Evolutionary conservation across 2,329 filamentous ascomycete species (phyloP).

Genomic region (Alternaria novae-zelandiae): DNA sequence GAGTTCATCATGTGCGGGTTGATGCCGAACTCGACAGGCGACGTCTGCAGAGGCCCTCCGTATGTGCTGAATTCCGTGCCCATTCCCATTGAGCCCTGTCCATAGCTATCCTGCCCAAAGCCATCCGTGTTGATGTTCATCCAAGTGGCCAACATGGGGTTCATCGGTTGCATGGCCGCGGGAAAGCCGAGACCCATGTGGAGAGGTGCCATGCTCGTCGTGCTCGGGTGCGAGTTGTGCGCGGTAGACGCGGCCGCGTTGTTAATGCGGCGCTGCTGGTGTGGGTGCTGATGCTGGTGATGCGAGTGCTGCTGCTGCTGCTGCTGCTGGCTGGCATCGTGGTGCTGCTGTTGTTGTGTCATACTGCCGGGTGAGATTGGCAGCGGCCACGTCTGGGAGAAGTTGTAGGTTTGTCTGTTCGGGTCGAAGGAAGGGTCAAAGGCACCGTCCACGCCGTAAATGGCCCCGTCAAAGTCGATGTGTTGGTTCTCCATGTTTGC

Average conservation of each 20-base stretch:
- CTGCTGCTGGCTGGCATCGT: constrained; percentile 16
- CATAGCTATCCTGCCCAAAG: constrained; percentile 38
- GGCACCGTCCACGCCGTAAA: constrained; percentile 45
- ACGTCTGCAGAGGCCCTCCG: constrained; percentile 51
- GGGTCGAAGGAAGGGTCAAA: constrained; percentile 50
- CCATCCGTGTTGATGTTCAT: constrained; percentile 49
- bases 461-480: constrained; percentile 46
- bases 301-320: constrained; percentile 21
- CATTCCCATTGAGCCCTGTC: constrained; percentile 38
- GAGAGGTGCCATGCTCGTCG: constrained; percentile 44
- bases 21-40: constrained; percentile 55
- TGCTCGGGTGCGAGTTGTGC: constrained; percentile 28
- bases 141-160: constrained; percentile 51
- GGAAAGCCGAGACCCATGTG: constrained; percentile 43
- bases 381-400: constrained; percentile 48
- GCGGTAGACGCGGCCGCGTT: constrained; percentile 33
- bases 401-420: constrained; percentile 40
- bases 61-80: constrained; percentile 50
- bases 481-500: constrained; percentile 53
- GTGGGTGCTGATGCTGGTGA: constrained; percentile 26
- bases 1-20: constrained; percentile 42
- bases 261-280: constrained; percentile 38
- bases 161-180: constrained; percentile 42
- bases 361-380: constrained; percentile 45
- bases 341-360: constrained; percentile 32